Evolutionary conservation across 768 basidiomycete genomes (phyloP), one percentile per base, ranked within the genome.

Genomic region (Lactarius indigo): DNA sequence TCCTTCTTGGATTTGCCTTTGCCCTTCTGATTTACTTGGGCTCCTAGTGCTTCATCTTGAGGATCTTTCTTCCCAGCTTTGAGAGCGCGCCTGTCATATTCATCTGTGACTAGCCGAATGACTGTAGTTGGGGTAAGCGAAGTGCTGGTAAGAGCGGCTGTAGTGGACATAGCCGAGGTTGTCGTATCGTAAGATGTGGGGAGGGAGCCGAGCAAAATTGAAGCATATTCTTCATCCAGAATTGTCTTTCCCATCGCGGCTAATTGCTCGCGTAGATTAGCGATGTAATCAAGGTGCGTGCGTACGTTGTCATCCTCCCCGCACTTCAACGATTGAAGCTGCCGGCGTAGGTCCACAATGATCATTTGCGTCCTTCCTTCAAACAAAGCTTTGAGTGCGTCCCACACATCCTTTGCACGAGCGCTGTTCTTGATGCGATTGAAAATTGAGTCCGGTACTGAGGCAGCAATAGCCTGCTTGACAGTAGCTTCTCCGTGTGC

Each of bases 401-500:
- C 55, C 61, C 61, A 63, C 17, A 63, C 39, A 17, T 41, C 39
- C 39, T 41, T 41, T 12, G 39, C 39, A 2, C 39, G 15, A 2
- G 39, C 17, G 30, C 9, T 56, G 18, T 23, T 39, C 35, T 63
- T 63, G 50, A 63, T 39, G 8, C 47, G 50, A 30, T 63, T 63
- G 61, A 63, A 63, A 10, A 54, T 28, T 12, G 61, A 33, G 52
- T 63, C 52, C 0, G 60, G 60, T 3, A 61, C 44, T 7, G 47
- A 61, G 15, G 33, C 41, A 7, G 60, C 60, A 30, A 63, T 63
- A 3, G 18, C 50, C 31, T 63, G 61, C 50, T 55, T 63, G 1
- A 33, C 55, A 3, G 30, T 57, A 1, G 6, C 55, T 17, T 57
- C 30, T 6, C 30, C 30, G 30, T 30, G 7, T 15, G 26, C 31